phyloP scores from a whole-genome alignment of 768 basidiomycete genomes.

The Tulasnella sp. region DNA sequence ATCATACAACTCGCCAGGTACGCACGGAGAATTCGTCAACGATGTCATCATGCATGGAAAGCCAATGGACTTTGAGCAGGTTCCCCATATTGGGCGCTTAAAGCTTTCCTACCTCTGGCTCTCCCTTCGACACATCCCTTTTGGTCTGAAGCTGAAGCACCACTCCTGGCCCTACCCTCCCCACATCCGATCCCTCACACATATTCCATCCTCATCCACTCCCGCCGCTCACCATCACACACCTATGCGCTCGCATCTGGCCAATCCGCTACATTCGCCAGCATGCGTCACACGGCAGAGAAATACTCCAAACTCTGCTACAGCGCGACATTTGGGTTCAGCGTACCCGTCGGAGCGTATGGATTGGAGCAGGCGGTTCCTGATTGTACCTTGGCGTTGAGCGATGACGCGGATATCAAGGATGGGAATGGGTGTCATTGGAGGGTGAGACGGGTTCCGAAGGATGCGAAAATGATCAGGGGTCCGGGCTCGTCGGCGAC shows the following conservation, averaged over 20 bases:
- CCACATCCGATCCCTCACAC: constrained; percentile 48
- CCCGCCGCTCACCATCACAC: constrained; percentile 35
- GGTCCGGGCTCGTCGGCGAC: constrained; percentile 36
- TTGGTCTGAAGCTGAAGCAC: constrained; percentile 50
- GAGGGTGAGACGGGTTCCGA: constrained; percentile 39
- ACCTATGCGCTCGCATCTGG: constrained; percentile 64
- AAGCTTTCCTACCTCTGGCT: constrained; percentile 58
- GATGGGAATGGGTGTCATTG: constrained; percentile 34
- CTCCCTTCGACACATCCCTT: constrained; percentile 58
- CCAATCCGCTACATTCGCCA: constrained; percentile 45
- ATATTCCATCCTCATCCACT: constrained; percentile 53
- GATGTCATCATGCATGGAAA: background rate
- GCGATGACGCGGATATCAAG: constrained; percentile 36
- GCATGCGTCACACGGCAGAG: constrained; percentile 60
- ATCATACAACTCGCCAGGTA: constrained; percentile 62
- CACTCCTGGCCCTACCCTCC: constrained; percentile 45
- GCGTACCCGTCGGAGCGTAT: constrained; percentile 54
- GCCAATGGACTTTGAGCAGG: too few species aligned
- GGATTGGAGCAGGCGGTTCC: constrained; percentile 62
- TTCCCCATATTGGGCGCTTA: constrained; percentile 77
- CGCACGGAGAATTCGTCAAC: background rate
- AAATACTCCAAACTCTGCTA: constrained; percentile 75
- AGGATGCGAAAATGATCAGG: constrained; percentile 6
- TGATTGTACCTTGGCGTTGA: constrained; percentile 60
- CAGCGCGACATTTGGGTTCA: constrained; percentile 65